phyloP scores from a whole-genome alignment of 257 asterid species.

The Penstemon barbatus region DNA sequence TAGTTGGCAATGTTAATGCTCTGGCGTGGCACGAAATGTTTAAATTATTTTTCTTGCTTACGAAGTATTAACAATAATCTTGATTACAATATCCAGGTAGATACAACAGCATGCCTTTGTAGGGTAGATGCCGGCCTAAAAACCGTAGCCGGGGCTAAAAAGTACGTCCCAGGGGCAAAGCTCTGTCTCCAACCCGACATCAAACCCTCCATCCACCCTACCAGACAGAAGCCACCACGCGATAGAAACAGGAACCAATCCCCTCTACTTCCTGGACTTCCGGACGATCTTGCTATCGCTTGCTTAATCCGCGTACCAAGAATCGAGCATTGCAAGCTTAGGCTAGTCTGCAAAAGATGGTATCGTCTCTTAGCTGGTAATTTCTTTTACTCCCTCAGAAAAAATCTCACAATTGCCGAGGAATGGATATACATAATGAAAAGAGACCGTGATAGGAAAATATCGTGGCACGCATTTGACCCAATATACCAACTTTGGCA shows the following conservation, averaged over 20 bases:
- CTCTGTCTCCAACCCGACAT: constrained; percentile 45
- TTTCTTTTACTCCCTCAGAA: constrained; percentile 44
- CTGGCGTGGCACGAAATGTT: constrained; percentile 1
- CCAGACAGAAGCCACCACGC: constrained; percentile 40
- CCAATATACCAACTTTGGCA: constrained; percentile 45
- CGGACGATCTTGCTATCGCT: constrained; percentile 52
- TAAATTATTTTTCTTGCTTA: neutral
- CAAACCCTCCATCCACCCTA: constrained; percentile 42
- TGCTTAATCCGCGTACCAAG: constrained; percentile 51
- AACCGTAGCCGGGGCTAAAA: constrained; percentile 44
- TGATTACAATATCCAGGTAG: constrained; percentile 34
- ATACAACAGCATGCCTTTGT: constrained; percentile 45
- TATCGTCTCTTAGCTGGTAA: constrained; percentile 40
- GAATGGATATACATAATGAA: constrained; percentile 49
- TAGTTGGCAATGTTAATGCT: neutral
- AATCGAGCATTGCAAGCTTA: constrained; percentile 42
- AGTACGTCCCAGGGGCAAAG: constrained; percentile 43
- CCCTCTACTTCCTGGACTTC: constrained; percentile 47
- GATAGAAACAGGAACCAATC: constrained; percentile 40
- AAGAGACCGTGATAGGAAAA: constrained; percentile 39
- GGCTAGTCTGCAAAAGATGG: constrained; percentile 51
- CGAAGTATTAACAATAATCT: neutral
- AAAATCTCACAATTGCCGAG: constrained; percentile 40
- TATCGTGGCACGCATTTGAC: constrained; percentile 48
- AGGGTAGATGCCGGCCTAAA: constrained; percentile 50